Evolutionary conservation across 2,329 filamentous ascomycete genomes (phyloP).

Genomic region (Huntiella abstrusa): DNA sequence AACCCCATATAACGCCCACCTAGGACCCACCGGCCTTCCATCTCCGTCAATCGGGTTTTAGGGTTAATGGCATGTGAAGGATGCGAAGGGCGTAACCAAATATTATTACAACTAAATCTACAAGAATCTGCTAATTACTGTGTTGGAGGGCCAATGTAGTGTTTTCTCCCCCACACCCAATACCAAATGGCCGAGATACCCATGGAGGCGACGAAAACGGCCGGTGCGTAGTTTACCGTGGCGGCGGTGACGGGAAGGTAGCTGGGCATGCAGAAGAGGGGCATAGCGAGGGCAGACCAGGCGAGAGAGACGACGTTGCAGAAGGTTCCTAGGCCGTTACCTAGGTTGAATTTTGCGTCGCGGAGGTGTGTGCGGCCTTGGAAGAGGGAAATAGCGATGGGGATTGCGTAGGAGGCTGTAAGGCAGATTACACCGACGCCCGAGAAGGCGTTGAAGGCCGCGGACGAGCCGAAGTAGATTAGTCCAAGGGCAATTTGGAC

Average conservation of each 20-base stretch:
- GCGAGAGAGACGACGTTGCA: conserved; percentile 46
- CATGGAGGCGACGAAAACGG: conserved; percentile 51
- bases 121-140: not conserved
- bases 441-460: conserved; percentile 56
- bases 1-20: not conserved
- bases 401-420: conserved; percentile 48
- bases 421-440: conserved; percentile 51
- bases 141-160: conserved; percentile 46
- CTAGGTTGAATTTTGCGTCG: conserved; percentile 40
- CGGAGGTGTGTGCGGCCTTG: conserved; percentile 40
- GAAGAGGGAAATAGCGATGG: conserved; percentile 44
- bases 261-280: conserved; percentile 57
- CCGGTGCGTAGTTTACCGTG: conserved; percentile 55
- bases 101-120: not conserved
- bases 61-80: not conserved
- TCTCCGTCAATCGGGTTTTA: no score
- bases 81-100: not conserved
- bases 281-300: conserved; percentile 50
- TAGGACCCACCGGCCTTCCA: not conserved
- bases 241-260: conserved; percentile 37
- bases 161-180: conserved; percentile 47
- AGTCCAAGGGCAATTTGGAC: conserved; percentile 44
- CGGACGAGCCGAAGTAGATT: conserved; percentile 50
- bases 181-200: conserved; percentile 47
- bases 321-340: conserved; percentile 33